These are phyloP conservation scores for Citrus sp. DNA, from an alignment of 345 rosid species.

Conservation along the genomic window DNA sequence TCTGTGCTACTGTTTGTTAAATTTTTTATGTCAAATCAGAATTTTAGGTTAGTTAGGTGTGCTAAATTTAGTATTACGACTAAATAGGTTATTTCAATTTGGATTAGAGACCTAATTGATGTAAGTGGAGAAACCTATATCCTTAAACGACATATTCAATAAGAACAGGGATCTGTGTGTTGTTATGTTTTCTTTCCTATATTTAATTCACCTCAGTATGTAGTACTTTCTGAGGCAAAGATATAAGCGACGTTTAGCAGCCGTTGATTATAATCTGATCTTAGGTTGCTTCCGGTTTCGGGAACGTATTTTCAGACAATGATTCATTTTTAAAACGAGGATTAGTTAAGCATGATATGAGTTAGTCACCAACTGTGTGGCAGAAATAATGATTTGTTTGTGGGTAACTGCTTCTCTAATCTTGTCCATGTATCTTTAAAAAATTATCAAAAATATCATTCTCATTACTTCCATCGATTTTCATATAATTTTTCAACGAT, in stretches of 20 bases:
- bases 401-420: too few relatives aligned
- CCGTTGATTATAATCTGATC: neutral
- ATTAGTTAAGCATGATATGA: neutral
- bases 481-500: too few relatives aligned
- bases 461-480: too few relatives aligned
- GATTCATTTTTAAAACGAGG: neutral
- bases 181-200: neutral
- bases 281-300: neutral
- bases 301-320: neutral
- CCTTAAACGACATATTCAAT: neutral
- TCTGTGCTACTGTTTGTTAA: neutral
- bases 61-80: too few relatives aligned
- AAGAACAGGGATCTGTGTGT: neutral
- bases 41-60: too few relatives aligned
- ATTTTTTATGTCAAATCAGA: neutral
- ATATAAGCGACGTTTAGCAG: neutral
- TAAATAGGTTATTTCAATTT: too few relatives aligned
- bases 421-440: too few relatives aligned
- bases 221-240: neutral
- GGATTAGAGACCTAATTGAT: too few relatives aligned
- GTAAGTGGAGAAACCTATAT: too few relatives aligned
- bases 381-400: neutral
- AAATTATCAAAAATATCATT: too few relatives aligned
- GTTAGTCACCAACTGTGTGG: neutral
- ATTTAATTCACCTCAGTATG: neutral